A percentile compares a stretch with the other conserved stretches of the same genome.
phyloP scores from a whole-genome alignment of 768 basidiomycete species.

The Tulasnella sp. region DNA sequence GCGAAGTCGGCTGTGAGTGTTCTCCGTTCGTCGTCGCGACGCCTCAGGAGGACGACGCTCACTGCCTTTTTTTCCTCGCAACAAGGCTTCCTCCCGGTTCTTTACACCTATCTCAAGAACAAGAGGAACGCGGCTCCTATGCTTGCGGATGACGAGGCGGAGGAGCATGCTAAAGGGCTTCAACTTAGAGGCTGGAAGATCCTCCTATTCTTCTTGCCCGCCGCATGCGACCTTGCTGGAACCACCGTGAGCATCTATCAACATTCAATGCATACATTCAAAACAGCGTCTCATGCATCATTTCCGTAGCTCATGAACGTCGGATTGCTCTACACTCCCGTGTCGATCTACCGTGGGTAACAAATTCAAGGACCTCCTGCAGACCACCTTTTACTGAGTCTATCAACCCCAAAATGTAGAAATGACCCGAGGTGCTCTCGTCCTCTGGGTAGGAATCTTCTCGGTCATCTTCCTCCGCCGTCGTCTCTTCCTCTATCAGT shows the following conservation, averaged over 20 bases:
- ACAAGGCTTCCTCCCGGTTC: constrained; percentile 81
- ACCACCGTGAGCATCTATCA: constrained; percentile 55
- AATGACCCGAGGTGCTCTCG: constrained; percentile 56
- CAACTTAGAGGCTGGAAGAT: constrained; percentile 53
- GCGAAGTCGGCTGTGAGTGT: constrained; percentile 83
- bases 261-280: background rate
- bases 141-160: constrained; percentile 21
- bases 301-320: constrained; percentile 80
- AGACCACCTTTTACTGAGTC: background rate
- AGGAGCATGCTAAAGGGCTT: background rate
- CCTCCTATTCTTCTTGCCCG: constrained; percentile 77
- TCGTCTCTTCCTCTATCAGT: constrained; percentile 82
- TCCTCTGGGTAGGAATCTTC: constrained; percentile 85
- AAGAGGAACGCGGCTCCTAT: constrained; percentile 44
- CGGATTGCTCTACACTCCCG: constrained; percentile 90
- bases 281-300: constrained; percentile 10
- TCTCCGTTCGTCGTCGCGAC: too few species aligned
- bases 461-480: constrained; percentile 85
- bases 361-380: constrained; percentile 54
- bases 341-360: constrained; percentile 74
- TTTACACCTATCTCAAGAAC: constrained; percentile 53
- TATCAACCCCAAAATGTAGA: background rate
- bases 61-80: too few species aligned
- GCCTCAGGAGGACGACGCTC: too few species aligned
- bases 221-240: constrained; percentile 79